Base-by-base conservation (phyloP, 73 alveolate genomes). In the Paramecium biaurelia region DNA sequence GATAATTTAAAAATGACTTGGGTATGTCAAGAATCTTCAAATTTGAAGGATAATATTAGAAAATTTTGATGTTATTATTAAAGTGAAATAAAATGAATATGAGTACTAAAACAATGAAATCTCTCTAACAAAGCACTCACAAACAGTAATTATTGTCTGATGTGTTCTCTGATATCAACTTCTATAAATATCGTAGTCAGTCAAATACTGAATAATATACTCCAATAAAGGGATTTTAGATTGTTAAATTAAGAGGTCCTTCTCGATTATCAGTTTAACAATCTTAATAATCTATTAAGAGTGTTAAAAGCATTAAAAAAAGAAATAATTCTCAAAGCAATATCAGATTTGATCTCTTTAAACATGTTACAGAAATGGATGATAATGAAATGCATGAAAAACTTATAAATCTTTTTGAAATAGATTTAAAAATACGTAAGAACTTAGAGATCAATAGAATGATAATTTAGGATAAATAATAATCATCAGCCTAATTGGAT, bases 191-290 rank as follows among this genome's bases (percentile, higher is more conserved):
- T 26, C 84, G 84, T 0, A 63, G 84, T 63, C 47, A 63, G 45
- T 63, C 84, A 0, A 63, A 63, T 63, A 63, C 84, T 30, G 84
- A 63, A 23, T 32, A 63, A 63, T 63, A 63, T 26, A 63, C 84
- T 28, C 84, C 84, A 26, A 15, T 63, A 8, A 63, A 63, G 84
- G 84, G 84, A 30, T 63, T 63, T 63, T 12, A 63, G 84, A 63
- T 63, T 24, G 45, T 63, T 15, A 63, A 63, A 63, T 63, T 63
- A 63, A 63, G 84, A 32, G 84, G 84, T 4, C 84, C 84, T 63
- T 63, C 84, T 63, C 84, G 84, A 30, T 18, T 53, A 53, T 53
- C 68, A 21, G 32, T 53, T 53, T 18, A 53, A 53, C 7, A 63
- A 24, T 63, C 84, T 26, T 26, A 30, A 63, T n/a, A 63, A 63